Evolutionary conservation across 257 asterid species (phyloP), one percentile per base, ranked within the genome.

Genomic region (Solanum dulcamara): DNA sequence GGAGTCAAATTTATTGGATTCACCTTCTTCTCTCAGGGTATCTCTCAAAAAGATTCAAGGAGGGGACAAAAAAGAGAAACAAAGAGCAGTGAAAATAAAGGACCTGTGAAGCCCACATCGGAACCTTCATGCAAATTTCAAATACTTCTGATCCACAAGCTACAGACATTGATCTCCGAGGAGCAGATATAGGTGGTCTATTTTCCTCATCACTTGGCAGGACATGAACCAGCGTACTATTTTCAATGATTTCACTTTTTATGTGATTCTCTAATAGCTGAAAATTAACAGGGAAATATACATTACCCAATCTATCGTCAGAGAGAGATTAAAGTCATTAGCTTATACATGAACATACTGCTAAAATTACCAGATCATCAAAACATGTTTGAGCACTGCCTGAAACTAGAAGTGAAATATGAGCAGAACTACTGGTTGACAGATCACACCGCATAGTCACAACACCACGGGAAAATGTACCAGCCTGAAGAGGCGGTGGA

Each of bases 401-500:
- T 0, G 99, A 97, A 72, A 97, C 95, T 86, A 97, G 89, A 82
- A 97, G 98, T 70, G 99, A 97, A 83, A 97, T 93, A 90, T 97
- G 99, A 67, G 98, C 94, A 17, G 95, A 95, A 90, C 97, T 95
- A 92, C 95, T 90, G 80, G 99, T 97, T 8, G 99, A 92, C 84
- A 97, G 83, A 89, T 97, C 99, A 86, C 99, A 97, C 66, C 99
- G 89, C 99, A 97, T 97, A 11, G 99, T 97, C 70, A 97, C 97
- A 7, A 97, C 99, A 85, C 97, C 99, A 83, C 99, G 99, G 81
- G 99, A 95, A 91, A 97, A 92, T 77, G 94, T 89, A 86, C 93
- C 98, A 72, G 98, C 99, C 91, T 97, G 97, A 88, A 97, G 99
- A 38, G 99, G 99, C 77, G 99, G 99, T 85, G 99, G 99, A 84